Base-by-base conservation (phyloP, 2,329 filamentous ascomycete genomes). In the Colletotrichum sublineola region DNA sequence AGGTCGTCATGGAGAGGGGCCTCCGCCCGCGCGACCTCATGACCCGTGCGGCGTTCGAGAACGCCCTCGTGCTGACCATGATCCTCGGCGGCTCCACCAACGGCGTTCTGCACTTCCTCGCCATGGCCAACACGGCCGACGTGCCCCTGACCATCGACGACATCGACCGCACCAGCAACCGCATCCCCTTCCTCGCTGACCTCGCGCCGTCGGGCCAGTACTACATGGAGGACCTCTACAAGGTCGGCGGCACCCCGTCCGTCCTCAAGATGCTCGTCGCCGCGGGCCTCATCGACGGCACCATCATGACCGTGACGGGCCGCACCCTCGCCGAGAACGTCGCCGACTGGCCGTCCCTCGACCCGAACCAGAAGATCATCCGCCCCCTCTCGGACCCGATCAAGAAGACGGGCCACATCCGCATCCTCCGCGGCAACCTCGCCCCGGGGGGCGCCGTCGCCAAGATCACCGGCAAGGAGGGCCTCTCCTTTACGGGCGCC, bases 391-490 rank as follows among this genome's bases (percentile, higher is more conserved):
- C 88, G 15, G 75, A 89, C 77, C 88, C 88, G 63, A 96, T 97
- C 86, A 98, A 98, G 81, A 76, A 86, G 1, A 94, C 91, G 0
- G 96, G 96, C 55, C 96, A 98, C 81, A 88, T 98, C 73, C 94
- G 96, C 81, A 93, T 98, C 73, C 88, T 98, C 4, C 89, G 90
- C 72, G 96, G 96, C 29, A 97, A 97, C 80, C 88, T 98, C 42
- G 94, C 95, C 3, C 96, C 96, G 1, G 93, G 91, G 14, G 96
- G 96, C 44, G 93, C 95, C 1, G 95, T 98, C 1, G 95, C 95
- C 73, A 98, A 98, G 83, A 98, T 98, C 81, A 98, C 96, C 0
- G 96, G 96, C 46, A 98, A 98, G 81, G 96, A 98, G 81, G 96
- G 96, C 2, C 87, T 95, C 8, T 86, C 84, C 15, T 98, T 98